Conservation (phyloP, 805 yeast species). For the Yamadazyma scolyti region DNA sequence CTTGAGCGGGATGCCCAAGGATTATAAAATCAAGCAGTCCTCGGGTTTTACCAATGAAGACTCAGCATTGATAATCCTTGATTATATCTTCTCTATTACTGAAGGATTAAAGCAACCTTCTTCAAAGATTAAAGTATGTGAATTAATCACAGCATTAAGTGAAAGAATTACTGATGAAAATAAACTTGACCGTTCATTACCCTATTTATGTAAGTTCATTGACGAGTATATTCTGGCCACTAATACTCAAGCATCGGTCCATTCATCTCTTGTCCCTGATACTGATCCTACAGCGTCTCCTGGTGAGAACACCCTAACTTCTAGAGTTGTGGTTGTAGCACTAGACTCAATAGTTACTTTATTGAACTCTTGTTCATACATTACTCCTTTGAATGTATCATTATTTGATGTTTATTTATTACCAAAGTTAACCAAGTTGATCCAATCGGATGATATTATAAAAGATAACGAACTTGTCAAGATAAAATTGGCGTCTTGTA, state of each 20-base stretch:
- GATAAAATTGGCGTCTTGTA: conserved; percentile 64
- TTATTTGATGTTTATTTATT: conserved; percentile 79
- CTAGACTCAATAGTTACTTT: conserved; percentile 65
- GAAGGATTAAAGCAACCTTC: conserved; percentile 58
- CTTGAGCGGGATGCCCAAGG: conserved; percentile 47
- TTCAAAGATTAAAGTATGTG: conserved; percentile 67
- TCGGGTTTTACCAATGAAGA: conserved; percentile 23
- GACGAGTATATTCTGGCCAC: conserved; percentile 60
- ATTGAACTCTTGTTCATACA: conserved; percentile 54
- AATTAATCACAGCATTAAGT: conserved; percentile 69
- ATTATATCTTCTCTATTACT: conserved; percentile 55
- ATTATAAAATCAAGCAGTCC: conserved; percentile 38
- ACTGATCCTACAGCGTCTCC: not conserved
- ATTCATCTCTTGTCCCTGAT: too few species aligned
- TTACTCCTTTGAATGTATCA: conserved; percentile 72
- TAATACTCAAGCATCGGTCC: conserved; percentile 14
- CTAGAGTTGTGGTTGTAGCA: conserved; percentile 65
- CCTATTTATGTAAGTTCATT: conserved; percentile 68
- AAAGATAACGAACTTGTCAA: conserved; percentile 40
- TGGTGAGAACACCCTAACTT: conserved; percentile 21
- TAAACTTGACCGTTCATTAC: conserved; percentile 81
- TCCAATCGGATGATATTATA: conserved; percentile 11
- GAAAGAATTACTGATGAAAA: conserved; percentile 78
- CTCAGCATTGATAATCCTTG: conserved; percentile 55
- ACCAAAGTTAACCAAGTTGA: conserved; percentile 49